These are phyloP conservation scores for Rubus parviflorus DNA, from an alignment of 306 rosid species.

Conservation along the genomic window DNA sequence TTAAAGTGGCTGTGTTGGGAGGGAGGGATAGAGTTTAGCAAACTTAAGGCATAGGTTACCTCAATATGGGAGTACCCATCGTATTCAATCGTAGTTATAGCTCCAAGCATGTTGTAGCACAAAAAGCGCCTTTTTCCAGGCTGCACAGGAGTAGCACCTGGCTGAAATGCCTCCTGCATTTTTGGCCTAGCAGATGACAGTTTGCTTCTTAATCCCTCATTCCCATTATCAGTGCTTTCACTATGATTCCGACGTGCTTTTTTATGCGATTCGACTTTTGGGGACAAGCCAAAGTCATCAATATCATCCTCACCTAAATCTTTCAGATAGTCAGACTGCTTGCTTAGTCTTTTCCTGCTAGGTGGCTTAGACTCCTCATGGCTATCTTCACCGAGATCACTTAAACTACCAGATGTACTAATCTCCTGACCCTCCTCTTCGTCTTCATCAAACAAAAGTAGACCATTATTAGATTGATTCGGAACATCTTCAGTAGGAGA, in stretches of 20 bases:
- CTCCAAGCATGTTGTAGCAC: constrained; percentile 94
- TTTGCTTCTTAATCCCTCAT: constrained; percentile 40
- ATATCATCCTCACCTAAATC: constrained; percentile 47
- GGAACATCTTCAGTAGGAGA: constrained; percentile 90
- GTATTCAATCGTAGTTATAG: constrained; percentile 73
- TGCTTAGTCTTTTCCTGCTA: constrained; percentile 71
- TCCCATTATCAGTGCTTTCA: constrained; percentile 43
- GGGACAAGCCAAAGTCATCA: constrained; percentile 43
- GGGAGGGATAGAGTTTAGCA: constrained; percentile 3
- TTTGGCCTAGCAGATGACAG: constrained; percentile 39
- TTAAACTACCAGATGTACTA: constrained; percentile 60
- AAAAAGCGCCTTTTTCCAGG: constrained; percentile 80
- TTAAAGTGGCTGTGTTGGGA: neutral
- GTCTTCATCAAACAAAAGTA: constrained; percentile 67
- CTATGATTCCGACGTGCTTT: constrained; percentile 45
- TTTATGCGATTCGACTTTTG: constrained; percentile 60
- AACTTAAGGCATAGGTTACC: constrained; percentile 41
- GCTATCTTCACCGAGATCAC: constrained; percentile 79
- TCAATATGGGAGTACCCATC: constrained; percentile 93
- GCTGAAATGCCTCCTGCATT: constrained; percentile 90
- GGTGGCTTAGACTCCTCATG: constrained; percentile 57
- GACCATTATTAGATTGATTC: constrained; percentile 59
- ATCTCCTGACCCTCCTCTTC: constrained; percentile 73
- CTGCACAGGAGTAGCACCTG: constrained; percentile 82
- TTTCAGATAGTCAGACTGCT: constrained; percentile 44